These are phyloP conservation scores for Fusarium floridanum DNA, from an alignment of 2,329 filamentous ascomycete genomes.

Conservation along the genomic window DNA sequence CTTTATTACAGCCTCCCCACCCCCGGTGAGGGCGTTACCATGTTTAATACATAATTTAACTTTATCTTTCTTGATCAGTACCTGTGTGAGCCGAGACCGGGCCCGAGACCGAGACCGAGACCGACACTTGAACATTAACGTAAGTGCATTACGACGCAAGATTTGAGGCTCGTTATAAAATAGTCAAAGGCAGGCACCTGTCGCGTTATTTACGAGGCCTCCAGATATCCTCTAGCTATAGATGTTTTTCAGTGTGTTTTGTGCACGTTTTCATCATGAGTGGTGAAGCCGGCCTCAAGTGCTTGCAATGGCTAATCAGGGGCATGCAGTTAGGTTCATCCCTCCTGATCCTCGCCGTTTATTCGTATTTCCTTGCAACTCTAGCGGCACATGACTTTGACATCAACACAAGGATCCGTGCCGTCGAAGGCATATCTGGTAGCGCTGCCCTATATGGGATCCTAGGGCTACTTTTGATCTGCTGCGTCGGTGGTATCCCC, in stretches of 20 bases:
- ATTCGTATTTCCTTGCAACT: constrained; percentile 84
- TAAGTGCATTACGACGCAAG: neutral
- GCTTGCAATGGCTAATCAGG: constrained; percentile 77
- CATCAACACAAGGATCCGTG: constrained; percentile 75
- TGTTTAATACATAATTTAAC: neutral
- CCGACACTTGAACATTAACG: neutral
- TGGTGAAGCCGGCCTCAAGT: constrained; percentile 66
- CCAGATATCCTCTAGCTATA: neutral
- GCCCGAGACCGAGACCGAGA: neutral
- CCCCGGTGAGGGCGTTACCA: too few relatives aligned
- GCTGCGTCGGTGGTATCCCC: constrained; percentile 79
- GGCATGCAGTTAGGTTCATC: constrained; percentile 78
- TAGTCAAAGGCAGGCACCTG: neutral
- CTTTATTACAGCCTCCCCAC: too few relatives aligned
- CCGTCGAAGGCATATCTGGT: constrained; percentile 82
- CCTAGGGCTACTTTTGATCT: constrained; percentile 77
- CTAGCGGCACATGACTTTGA: constrained; percentile 71
- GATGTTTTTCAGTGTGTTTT: neutral
- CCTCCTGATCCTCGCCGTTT: constrained; percentile 79
- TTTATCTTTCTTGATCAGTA: neutral
- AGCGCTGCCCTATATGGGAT: constrained; percentile 79
- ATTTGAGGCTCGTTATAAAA: neutral
- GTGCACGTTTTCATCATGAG: neutral
- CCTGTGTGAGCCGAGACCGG: neutral
- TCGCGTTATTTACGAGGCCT: neutral